Percentiles rank a stretch among this genome's conserved stretches.
phyloP scores from a whole-genome alignment of 495 filamentous ascomycete species.

The Daldinia concentrica region DNA sequence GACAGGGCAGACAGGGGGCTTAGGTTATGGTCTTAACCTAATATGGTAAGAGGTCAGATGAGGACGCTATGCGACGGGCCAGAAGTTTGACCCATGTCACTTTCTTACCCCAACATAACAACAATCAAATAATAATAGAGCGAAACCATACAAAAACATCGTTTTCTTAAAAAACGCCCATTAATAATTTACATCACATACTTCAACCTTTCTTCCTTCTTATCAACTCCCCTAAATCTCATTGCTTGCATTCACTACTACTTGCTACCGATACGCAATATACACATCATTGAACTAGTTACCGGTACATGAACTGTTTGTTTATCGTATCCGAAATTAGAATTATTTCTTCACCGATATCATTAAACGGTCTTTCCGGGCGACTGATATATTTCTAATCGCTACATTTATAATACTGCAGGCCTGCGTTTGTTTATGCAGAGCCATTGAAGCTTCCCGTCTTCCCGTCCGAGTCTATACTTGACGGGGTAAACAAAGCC shows the following conservation, averaged over 20 bases:
- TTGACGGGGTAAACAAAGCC: constrained; percentile 4
- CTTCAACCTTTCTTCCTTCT: constrained; percentile 4
- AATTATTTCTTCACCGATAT: constrained; percentile 4
- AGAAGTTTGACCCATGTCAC: constrained; percentile 19
- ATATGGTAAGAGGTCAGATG: constrained; percentile 39
- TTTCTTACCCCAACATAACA: constrained; percentile 46
- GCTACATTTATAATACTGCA: background rate
- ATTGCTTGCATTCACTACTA: constrained; percentile 18
- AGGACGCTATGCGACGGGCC: constrained; percentile 30
- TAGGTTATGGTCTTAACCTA: constrained; percentile 10
- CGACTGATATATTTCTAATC: constrained; percentile 1
- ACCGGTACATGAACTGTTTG: constrained; percentile 14
- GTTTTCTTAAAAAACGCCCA: constrained; percentile 30
- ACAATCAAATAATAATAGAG: constrained; percentile 45
- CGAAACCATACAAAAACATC: constrained; percentile 47
- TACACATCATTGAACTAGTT: constrained; percentile 10
- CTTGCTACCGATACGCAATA: background rate
- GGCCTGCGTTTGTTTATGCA: constrained; percentile 32
- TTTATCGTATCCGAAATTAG: constrained; percentile 25
- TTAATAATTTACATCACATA: constrained; percentile 31
- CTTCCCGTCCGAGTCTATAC: constrained; percentile 7
- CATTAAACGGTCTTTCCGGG: constrained; percentile 14
- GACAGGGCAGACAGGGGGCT: constrained; percentile 10
- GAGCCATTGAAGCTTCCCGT: constrained; percentile 32
- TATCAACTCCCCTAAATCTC: constrained; percentile 4